Percentiles rank a stretch among this genome's conserved stretches.
phyloP scores from a whole-genome alignment of 768 basidiomycete species.

The Mycena capillaripes region DNA sequence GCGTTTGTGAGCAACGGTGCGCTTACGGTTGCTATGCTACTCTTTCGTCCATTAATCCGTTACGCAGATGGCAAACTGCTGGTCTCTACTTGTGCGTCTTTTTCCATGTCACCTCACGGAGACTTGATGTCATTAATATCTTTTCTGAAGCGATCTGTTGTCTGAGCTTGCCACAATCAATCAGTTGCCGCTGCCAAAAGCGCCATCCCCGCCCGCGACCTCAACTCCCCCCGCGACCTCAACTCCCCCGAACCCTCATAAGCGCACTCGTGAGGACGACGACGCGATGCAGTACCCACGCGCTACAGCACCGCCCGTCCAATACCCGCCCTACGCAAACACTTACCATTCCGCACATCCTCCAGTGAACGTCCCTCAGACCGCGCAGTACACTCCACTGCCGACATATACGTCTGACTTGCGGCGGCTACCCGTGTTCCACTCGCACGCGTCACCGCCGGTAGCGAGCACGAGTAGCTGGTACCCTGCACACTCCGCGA shows the following conservation, averaged over 20 bases:
- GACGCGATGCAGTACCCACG: background rate
- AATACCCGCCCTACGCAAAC: background rate
- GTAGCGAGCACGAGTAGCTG: background rate
- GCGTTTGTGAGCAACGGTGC: conserved; percentile 54
- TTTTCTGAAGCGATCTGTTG: background rate
- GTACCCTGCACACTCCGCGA: background rate
- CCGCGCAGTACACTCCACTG: background rate
- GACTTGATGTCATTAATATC: background rate
- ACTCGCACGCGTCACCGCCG: background rate
- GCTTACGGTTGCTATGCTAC: conserved; percentile 30
- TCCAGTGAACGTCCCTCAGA: background rate
- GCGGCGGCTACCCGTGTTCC: conserved; percentile 3
- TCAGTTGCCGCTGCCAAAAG: background rate
- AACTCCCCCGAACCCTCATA: background rate
- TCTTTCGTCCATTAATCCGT: background rate
- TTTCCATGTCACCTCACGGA: background rate
- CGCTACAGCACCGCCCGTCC: background rate
- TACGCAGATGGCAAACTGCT: conserved; percentile 54
- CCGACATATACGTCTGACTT: conserved; percentile 19
- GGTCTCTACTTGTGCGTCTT: conserved; percentile 52
- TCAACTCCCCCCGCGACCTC: no score
- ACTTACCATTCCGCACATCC: background rate
- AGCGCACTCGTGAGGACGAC: background rate
- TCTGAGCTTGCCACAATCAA: background rate
- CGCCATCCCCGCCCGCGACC: background rate